These are phyloP conservation scores for Leccinum boreale DNA, from an alignment of 768 basidiomycete species.

Conservation along the genomic window DNA sequence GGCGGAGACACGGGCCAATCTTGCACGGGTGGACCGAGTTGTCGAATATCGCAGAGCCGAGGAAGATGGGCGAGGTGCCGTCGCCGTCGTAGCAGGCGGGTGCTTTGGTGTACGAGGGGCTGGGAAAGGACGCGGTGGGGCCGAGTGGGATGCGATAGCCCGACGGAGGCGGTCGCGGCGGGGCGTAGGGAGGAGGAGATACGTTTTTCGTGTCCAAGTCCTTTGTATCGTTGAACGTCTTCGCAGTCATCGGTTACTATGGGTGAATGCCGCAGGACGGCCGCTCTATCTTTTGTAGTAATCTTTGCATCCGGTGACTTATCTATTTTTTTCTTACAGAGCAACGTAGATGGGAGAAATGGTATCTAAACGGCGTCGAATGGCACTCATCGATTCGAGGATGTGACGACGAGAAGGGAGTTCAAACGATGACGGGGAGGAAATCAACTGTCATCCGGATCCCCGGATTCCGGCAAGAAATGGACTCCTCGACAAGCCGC, in stretches of 20 bases:
- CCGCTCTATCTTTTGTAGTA: too few relatives aligned
- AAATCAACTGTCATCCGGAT: too few relatives aligned
- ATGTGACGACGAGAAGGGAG: too few relatives aligned
- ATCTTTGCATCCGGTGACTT: not conserved
- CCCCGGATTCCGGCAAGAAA: too few relatives aligned
- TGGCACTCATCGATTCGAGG: too few relatives aligned
- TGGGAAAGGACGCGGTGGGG: constrained; percentile 38
- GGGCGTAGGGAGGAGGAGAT: constrained; percentile 21
- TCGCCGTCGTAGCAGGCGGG: constrained; percentile 59
- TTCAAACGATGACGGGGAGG: too few relatives aligned
- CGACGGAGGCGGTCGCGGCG: constrained; percentile 46
- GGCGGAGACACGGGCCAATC: constrained; percentile 59
- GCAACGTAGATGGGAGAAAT: constrained; percentile 5
- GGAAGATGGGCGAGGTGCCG: constrained; percentile 55
- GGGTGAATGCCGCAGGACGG: too few relatives aligned
- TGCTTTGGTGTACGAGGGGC: constrained; percentile 37
- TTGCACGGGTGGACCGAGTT: constrained; percentile 82
- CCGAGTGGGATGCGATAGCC: constrained; percentile 63
- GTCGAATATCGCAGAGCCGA: constrained; percentile 70
- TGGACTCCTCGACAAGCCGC: constrained; percentile 16
- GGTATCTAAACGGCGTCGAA: too few relatives aligned
- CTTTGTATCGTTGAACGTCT: constrained; percentile 4
- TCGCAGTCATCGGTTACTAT: too few relatives aligned
- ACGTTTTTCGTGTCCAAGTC: constrained; percentile 7
- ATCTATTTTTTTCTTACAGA: not conserved